A percentile compares a stretch with the other conserved stretches of the same genome.
Conservation (phyloP, 2,329 filamentous ascomycete genomes). For the Knoxdaviesia proteae region DNA sequence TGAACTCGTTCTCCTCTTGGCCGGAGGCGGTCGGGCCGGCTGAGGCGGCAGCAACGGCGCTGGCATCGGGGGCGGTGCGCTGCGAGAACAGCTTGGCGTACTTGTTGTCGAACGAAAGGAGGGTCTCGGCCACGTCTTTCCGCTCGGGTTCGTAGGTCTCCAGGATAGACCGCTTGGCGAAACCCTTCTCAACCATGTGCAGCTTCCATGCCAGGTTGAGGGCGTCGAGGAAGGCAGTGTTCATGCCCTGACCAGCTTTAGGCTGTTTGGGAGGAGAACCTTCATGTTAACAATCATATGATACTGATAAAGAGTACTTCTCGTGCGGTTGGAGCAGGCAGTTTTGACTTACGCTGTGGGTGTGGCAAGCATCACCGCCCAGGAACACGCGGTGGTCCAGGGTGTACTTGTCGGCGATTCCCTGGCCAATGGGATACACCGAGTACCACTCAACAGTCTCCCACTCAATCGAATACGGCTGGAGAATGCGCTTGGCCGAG, state of each 20-base stretch:
- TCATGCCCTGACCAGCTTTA: slow-evolving; percentile 65
- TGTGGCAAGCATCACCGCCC: slow-evolving; percentile 61
- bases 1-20: slow-evolving; percentile 53
- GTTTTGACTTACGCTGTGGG: slow-evolving; percentile 40
- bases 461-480: slow-evolving; percentile 47
- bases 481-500: slow-evolving; percentile 42
- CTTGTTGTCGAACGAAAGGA: slow-evolving; percentile 70
- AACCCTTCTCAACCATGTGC: slow-evolving; percentile 68
- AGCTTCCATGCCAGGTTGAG: slow-evolving; percentile 94
- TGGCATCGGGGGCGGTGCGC: slow-evolving; percentile 43
- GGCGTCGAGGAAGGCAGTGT: slow-evolving; percentile 60
- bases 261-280: slow-evolving; percentile 26
- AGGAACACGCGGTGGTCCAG: slow-evolving; percentile 51
- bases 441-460: slow-evolving; percentile 54
- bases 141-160: slow-evolving; percentile 76
- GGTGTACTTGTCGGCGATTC: slow-evolving; percentile 47
- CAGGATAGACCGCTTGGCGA: slow-evolving; percentile 54
- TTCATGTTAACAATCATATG: slow-evolving; percentile 9
- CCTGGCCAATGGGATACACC: slow-evolving; percentile 57
- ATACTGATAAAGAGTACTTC: background rate
- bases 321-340: background rate
- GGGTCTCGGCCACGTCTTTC: slow-evolving; percentile 62
- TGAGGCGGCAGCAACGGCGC: slow-evolving; percentile 50
- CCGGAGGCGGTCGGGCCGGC: slow-evolving; percentile 9
- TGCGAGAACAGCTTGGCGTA: slow-evolving; percentile 83